Evolutionary conservation across 176 grass and related monocot genomes (phyloP), one percentile per base, ranked within the genome.

Genomic region (Metroxylon sagu): DNA sequence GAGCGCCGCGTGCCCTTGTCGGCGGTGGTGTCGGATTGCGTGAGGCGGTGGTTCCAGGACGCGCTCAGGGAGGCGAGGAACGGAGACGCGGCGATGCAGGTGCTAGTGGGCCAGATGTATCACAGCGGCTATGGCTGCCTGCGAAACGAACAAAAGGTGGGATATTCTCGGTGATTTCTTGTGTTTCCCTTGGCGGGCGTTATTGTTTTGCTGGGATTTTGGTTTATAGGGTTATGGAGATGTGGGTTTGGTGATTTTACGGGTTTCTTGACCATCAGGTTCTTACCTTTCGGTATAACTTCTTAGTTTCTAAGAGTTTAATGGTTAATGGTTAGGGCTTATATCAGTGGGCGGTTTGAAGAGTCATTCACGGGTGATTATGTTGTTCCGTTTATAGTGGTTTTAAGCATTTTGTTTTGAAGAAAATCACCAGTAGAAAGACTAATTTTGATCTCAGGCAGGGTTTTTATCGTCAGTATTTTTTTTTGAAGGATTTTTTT

Each of bases 21-120:
- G 14, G 81, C 85, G 39, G 84, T 85, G 18, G 93, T 98, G 48
- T 68, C 61, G 25, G 87, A 98, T 60, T 92, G 93, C 77, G 83
- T 83, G 25, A 74, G 57, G 66, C 81, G 87, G 55, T 98, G 93
- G 93, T 98, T 98, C 68, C 84, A 85, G 53, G 93, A 98, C 63
- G 67, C 87, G 71, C 93, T 98, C 70, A 92, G 88, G 84, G 87
- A 82, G 56, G 93, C 93, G 53, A 77, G 64, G 52, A 73, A 76
- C 17, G 93, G 93, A 30, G 93, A 98, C 75, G 52, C 70, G 39
- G 73, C 81, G 71, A 92, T 92, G 87, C 93, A 98, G 77, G 79
- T 98, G 52, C 73, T 98, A 29, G 84, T 98, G 15, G 87, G 84
- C 51, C 93, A 98, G 93, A 98, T 98, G 93, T 98, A 92, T 69